phyloP scores from a whole-genome alignment of 495 filamentous ascomycete genomes.

The Talaromyces liani region DNA sequence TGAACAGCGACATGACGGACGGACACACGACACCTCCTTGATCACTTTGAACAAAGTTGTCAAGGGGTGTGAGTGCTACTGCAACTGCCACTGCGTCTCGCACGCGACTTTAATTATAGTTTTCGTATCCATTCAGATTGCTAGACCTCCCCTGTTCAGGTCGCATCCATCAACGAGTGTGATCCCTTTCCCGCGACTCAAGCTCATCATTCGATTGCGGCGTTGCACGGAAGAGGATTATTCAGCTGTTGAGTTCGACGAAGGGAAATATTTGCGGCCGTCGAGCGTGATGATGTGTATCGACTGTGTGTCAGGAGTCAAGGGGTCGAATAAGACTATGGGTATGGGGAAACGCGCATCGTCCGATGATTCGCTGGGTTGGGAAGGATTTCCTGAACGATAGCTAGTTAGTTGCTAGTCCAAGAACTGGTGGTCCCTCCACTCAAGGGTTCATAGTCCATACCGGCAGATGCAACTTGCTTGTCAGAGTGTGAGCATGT shows the following conservation, averaged over 20 bases:
- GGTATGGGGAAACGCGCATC: background rate
- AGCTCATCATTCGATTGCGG: slow-evolving; percentile 1
- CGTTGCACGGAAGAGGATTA: background rate
- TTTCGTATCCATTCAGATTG: background rate
- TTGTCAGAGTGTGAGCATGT: background rate
- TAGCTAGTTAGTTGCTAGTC: background rate
- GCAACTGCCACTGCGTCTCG: background rate
- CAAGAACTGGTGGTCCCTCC: background rate
- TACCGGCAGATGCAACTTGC: too few relatives aligned
- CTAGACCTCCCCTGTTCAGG: background rate
- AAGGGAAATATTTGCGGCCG: background rate
- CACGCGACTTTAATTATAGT: background rate
- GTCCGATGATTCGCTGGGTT: background rate
- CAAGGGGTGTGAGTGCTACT: background rate
- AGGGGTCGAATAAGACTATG: background rate
- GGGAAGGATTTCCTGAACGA: background rate
- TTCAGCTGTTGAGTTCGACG: background rate
- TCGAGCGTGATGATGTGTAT: background rate
- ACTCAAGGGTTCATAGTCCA: background rate
- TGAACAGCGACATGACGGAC: slow-evolving; percentile 47
- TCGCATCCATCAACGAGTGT: background rate
- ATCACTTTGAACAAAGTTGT: background rate
- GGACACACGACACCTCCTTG: background rate
- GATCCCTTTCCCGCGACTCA: background rate
- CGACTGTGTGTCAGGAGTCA: background rate